phyloP scores from a whole-genome alignment of 164 flowering plant genomes.

The Sedum album region DNA sequence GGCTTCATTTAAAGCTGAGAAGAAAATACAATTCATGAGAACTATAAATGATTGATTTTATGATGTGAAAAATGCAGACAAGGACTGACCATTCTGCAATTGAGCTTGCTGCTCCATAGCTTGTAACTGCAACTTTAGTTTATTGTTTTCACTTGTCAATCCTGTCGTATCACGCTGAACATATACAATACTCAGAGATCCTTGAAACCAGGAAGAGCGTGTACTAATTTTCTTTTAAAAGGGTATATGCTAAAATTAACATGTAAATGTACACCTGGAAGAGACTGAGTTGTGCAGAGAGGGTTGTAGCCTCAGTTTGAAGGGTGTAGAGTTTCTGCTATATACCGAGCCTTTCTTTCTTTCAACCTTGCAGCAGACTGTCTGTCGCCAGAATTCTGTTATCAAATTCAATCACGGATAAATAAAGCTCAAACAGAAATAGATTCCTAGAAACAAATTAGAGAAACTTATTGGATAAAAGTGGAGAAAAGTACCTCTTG shows the following conservation, averaged over 20 bases:
- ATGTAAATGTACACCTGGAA: too few species aligned
- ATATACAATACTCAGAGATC: not conserved
- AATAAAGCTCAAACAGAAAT: too few species aligned
- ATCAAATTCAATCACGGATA: too few species aligned
- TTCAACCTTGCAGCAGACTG: slow-evolving; percentile 45
- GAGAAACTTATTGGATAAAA: not conserved
- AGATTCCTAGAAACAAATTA: too few species aligned
- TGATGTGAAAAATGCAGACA: not conserved
- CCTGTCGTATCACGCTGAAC: slow-evolving; percentile 31
- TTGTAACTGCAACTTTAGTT: slow-evolving; percentile 38
- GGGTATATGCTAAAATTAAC: too few species aligned
- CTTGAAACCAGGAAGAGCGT: not conserved
- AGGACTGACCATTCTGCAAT: slow-evolving; percentile 28
- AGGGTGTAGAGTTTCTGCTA: slow-evolving; percentile 32
- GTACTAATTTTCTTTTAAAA: too few species aligned
- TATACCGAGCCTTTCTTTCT: slow-evolving; percentile 40
- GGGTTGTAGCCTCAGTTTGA: slow-evolving; percentile 36
- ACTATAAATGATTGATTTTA: not conserved
- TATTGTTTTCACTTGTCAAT: slow-evolving; percentile 30
- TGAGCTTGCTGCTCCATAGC: slow-evolving; percentile 44
- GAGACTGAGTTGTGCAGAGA: slow-evolving; percentile 29
- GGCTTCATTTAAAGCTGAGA: slow-evolving; percentile 50
- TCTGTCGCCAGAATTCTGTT: slow-evolving; percentile 34
- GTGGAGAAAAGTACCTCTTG: slow-evolving; percentile 19
- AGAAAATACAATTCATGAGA: not conserved